phyloP scores from a whole-genome alignment of 257 asterid species.

The Ophiorrhiza pumila region DNA sequence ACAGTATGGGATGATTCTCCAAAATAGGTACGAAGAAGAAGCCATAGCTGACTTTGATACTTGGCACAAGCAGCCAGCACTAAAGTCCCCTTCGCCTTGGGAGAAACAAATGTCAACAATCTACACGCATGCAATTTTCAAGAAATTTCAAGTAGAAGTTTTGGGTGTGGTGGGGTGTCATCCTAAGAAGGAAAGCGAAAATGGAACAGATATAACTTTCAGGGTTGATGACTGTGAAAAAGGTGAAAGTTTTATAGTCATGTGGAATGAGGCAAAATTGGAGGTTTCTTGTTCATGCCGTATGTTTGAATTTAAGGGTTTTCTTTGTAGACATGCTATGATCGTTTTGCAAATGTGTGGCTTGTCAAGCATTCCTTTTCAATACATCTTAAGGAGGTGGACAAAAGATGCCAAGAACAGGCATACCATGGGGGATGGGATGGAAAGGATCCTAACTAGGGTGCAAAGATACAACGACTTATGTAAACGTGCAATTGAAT shows the following conservation, averaged over 20 bases:
- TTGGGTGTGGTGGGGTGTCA: conserved; percentile 98
- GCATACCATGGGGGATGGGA: conserved; percentile 46
- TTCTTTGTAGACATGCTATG: conserved; percentile 94
- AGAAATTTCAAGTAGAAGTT: conserved; percentile 88
- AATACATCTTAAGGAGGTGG: conserved; percentile 88
- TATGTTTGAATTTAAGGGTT: conserved; percentile 86
- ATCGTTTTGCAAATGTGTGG: conserved; percentile 95
- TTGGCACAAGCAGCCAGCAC: conserved; percentile 95
- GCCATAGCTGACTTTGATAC: conserved; percentile 94
- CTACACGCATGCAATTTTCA: conserved; percentile 82
- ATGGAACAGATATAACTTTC: conserved; percentile 46
- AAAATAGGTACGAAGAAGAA: conserved; percentile 84
- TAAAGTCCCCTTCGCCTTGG: conserved; percentile 98
- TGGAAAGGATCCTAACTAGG: conserved; percentile 63
- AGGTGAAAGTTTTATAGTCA: conserved; percentile 65
- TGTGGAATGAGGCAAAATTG: conserved; percentile 61
- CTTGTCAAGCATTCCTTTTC: conserved; percentile 76
- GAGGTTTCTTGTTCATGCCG: conserved; percentile 95
- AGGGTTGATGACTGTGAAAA: conserved; percentile 92
- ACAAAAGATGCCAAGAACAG: conserved; percentile 81
- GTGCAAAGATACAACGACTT: conserved; percentile 86
- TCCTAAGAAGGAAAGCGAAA: conserved; percentile 74
- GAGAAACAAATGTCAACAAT: conserved; percentile 93
- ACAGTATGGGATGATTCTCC: conserved; percentile 77
- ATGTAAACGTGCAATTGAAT: conserved; percentile 80